phyloP scores from a whole-genome alignment of 305 asterid species.

The Fraxinus sp. region DNA sequence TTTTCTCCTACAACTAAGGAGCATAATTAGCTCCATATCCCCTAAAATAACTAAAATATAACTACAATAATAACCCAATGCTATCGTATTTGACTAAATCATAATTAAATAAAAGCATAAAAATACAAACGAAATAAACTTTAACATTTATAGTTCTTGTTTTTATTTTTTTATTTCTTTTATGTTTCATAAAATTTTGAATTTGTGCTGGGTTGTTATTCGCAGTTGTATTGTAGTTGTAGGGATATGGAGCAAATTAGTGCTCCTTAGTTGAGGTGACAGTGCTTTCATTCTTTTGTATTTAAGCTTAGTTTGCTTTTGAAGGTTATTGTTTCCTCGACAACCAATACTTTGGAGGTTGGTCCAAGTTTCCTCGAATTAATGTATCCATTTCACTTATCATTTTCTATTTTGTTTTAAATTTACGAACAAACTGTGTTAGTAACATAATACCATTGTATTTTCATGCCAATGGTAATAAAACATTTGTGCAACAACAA shows the following conservation, averaged over 20 bases:
- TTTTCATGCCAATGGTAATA: background rate
- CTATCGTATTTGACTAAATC: background rate
- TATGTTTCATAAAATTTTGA: background rate
- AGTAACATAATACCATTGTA: background rate
- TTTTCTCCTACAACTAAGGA: background rate
- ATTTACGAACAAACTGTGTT: background rate
- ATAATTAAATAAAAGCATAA: background rate
- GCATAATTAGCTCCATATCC: background rate
- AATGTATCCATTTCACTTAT: background rate
- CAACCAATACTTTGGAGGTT: background rate
- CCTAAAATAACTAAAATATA: background rate
- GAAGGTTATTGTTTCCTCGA: background rate
- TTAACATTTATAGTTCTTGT: background rate
- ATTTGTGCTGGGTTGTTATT: background rate
- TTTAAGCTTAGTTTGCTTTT: background rate
- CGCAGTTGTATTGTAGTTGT: background rate
- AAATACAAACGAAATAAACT: no score
- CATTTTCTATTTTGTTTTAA: background rate
- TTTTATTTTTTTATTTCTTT: background rate
- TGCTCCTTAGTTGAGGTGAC: background rate
- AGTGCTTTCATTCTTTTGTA: background rate
- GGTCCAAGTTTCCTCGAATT: background rate
- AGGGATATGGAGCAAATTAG: background rate
- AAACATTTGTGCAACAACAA: background rate
- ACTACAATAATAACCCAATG: background rate